Base-by-base conservation (phyloP, 2,329 filamentous ascomycete genomes). In the Colletotrichum euphorbiae region DNA sequence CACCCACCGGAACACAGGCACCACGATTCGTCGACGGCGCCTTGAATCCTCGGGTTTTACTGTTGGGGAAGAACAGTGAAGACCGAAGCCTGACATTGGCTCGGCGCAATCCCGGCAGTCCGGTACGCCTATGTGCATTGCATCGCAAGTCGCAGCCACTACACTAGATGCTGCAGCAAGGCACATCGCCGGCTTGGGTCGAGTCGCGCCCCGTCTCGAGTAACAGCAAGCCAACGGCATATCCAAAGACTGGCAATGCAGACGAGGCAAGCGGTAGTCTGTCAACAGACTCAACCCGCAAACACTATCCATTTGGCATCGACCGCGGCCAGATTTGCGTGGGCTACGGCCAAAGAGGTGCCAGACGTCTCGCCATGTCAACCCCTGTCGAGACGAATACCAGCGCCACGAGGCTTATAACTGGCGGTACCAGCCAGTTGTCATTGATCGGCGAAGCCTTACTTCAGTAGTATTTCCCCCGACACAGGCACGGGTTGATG, bases 141-240 rank as follows among this genome's bases (percentile, higher is more conserved):
- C 62, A 66, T 58, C 19, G 28, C 57, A 50, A 48, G 48, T 62
- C 55, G 63, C 57, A 66, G 40, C 46, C 48, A 55, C 48, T 24
- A 8, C 48, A 55, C 48, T 24, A 8, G 43, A 19, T 46, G 54
- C 50, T 50, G 61, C 61, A 59, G 54, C 61, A 50, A 33, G 28
- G 50, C 31, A 31, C 31, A 12, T 43, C 21, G 31, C 24, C 12
- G 54, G 38, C 57, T 51, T 19, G 46, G 56, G 48, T 38, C 31
- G 42, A 46, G 31, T 46, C 28, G 43, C 21, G n/a, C 43, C 31
- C 48, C 46, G 33, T 55, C 17, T 48, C 31, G 42, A n/a, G 24
- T 33, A 45, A 33, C 54, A 28, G n/a, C 52, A 38, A 54, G 19
- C 52, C 33, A 17, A 36, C 8, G 28, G 40, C 19, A 13, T 56